Evolutionary conservation across 495 filamentous ascomycete genomes (phyloP), one percentile per base, ranked within the genome.

Genomic region (Aspergillus diversus): DNA sequence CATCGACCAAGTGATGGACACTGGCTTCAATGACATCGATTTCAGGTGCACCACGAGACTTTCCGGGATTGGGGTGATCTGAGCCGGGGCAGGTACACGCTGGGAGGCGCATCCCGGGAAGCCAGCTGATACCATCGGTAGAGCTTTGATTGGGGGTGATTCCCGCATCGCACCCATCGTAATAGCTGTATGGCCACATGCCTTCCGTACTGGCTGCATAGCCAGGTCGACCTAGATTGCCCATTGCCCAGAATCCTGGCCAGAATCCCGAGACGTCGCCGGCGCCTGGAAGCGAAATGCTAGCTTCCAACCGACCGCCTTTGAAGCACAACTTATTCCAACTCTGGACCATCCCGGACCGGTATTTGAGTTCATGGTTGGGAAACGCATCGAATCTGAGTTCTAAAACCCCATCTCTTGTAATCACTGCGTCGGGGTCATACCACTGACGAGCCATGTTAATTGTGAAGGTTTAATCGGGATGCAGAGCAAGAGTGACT

Each of bases 201-300:
- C 89, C 89, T 60, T 91, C 89, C 4, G 88, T 90, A 0, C 86
- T 88, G 12, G 87, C 83, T 33, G 85, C 84, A 74, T 90, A 89
- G 7, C 89, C 89, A 34, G 89, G 86, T 57, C 89, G 83, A 47
- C 84, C 89, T 5, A 91, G 79, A 62, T 91, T 91, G 0, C 89
- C 89, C 88, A 90, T 90, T 0, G 90, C 83, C 90, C 90, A 93
- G 74, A 91, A 90, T 66, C 90, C 90, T 58, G 90, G 90, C 90
- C 90, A 92, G 72, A 92, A 89, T 17, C 90, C 89, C 33, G 85
- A 77, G 32, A 84, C 81, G 47, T 91, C 86, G 6, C 90, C 90
- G 34, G 80, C 70, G 17, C 90, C 90, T 5, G 90, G 90, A 8
- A 92, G 78, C 1, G 90, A 93, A 35, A 90, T 84, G 65, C 87